phyloP scores from a whole-genome alignment of 305 asterid genomes.

The Fraxinus nigra region DNA sequence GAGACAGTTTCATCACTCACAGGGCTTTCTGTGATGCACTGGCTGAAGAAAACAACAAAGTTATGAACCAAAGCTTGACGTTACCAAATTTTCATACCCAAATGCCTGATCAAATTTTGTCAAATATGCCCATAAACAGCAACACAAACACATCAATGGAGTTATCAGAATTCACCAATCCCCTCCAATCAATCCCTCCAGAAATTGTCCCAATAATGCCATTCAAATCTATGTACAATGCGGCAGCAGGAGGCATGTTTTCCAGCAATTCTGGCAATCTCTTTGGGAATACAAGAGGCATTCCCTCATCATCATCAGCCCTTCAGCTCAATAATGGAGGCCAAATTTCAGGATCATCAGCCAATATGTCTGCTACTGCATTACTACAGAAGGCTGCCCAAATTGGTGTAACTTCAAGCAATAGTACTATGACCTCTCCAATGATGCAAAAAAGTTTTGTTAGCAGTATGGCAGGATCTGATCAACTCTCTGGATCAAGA shows the following conservation, averaged over 20 bases:
- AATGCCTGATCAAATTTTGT: constrained; percentile 43
- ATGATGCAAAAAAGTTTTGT: constrained; percentile 62
- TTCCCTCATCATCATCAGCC: constrained; percentile 59
- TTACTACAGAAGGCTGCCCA: constrained; percentile 82
- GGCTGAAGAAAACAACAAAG: constrained; percentile 79
- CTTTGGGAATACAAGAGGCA: constrained; percentile 51
- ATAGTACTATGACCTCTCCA: constrained; percentile 45
- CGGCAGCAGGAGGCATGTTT: constrained; percentile 47
- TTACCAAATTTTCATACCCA: constrained; percentile 42
- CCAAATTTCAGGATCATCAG: constrained; percentile 40
- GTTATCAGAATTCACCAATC: constrained; percentile 52
- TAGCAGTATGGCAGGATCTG: constrained; percentile 52
- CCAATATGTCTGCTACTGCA: constrained; percentile 80
- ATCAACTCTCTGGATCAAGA: constrained; percentile 24
- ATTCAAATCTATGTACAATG: constrained; percentile 72
- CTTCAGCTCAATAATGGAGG: constrained; percentile 55
- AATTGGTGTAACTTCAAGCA: constrained; percentile 65
- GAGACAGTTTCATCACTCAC: constrained; percentile 90
- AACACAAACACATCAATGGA: constrained; percentile 35
- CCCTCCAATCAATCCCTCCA: constrained; percentile 58
- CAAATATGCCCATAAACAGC: constrained; percentile 33
- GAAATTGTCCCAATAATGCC: constrained; percentile 56
- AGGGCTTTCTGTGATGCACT: constrained; percentile 83
- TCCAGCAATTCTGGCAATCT: constrained; percentile 55
- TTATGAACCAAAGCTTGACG: constrained; percentile 36